phyloP scores from a whole-genome alignment of 495 filamentous ascomycete species.

The Penicillium diatomitis region DNA sequence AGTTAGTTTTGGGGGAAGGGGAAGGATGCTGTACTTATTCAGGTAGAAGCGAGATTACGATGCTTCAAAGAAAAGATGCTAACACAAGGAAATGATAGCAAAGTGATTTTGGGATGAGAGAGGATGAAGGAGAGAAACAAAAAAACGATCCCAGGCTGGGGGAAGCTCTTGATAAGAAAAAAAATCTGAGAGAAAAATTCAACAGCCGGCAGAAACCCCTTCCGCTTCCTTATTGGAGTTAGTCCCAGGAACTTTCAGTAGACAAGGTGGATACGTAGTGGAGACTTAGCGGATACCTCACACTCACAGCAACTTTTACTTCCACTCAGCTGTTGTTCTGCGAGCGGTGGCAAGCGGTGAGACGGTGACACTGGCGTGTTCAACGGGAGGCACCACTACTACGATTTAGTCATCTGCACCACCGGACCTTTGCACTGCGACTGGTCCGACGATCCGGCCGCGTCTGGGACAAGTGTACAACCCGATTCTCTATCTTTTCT shows the following conservation, averaged over 20 bases:
- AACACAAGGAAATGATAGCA: slow-evolving; percentile 11
- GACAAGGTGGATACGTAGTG: slow-evolving; percentile 1
- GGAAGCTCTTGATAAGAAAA: slow-evolving; percentile 25
- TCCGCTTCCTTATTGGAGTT: slow-evolving; percentile 17
- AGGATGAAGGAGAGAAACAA: slow-evolving; percentile 3
- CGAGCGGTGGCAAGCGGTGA: neutral
- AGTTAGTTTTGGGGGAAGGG: slow-evolving; percentile 23
- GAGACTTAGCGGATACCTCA: slow-evolving; percentile 10
- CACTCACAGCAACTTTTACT: neutral
- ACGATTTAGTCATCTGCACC: too few species aligned
- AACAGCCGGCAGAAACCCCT: slow-evolving; percentile 21
- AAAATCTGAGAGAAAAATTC: slow-evolving; percentile 27
- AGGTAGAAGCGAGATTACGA: slow-evolving; percentile 1
- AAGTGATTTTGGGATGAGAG: slow-evolving; percentile 3
- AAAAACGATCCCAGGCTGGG: slow-evolving; percentile 10
- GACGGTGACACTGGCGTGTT: too few species aligned
- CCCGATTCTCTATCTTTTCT: too few species aligned
- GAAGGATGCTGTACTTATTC: slow-evolving; percentile 9
- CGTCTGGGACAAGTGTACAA: too few species aligned
- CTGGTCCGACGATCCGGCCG: neutral
- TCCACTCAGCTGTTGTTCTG: neutral
- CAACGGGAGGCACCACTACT: too few species aligned
- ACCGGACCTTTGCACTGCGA: neutral
- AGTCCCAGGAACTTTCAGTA: slow-evolving; percentile 12
- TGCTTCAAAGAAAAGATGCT: slow-evolving; percentile 8